phyloP scores from a whole-genome alignment of 179 eudicot genomes.

The Silene vulgaris region DNA sequence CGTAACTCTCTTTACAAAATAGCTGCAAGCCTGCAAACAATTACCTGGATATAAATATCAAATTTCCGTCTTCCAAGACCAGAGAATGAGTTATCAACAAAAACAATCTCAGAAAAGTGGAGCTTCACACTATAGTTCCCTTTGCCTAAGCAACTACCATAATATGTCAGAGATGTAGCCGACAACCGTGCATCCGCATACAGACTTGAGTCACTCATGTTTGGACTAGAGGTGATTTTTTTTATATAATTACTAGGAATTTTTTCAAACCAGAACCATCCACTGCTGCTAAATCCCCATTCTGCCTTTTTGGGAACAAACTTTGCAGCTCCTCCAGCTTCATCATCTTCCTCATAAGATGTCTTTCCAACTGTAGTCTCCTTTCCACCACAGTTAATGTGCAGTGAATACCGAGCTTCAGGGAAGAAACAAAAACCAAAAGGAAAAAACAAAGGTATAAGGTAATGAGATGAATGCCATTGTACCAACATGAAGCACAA shows the following conservation, averaged over 20 bases:
- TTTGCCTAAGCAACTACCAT: constrained; percentile 40
- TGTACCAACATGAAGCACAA: neutral
- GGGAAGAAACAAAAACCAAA: neutral
- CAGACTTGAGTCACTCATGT: constrained; percentile 25
- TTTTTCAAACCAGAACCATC: constrained; percentile 28
- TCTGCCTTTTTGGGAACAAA: constrained; percentile 27
- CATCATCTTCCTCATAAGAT: constrained; percentile 33
- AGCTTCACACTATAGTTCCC: constrained; percentile 42
- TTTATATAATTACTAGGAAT: constrained; percentile 21
- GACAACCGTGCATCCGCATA: constrained; percentile 35
- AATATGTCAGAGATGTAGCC: constrained; percentile 41
- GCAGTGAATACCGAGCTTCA: constrained; percentile 34
- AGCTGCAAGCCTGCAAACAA: neutral
- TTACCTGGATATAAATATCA: constrained; percentile 45
- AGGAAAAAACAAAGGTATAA: neutral
- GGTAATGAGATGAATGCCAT: constrained; percentile 1
- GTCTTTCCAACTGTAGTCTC: constrained; percentile 23
- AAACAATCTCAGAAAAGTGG: constrained; percentile 34
- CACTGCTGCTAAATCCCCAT: constrained; percentile 44
- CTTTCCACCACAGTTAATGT: constrained; percentile 42
- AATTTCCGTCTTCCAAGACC: constrained; percentile 43
- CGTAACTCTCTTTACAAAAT: too few relatives aligned
- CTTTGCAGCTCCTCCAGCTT: constrained; percentile 37
- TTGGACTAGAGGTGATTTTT: constrained; percentile 8
- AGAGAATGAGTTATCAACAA: constrained; percentile 26